Percentiles rank a stretch among this genome's conserved stretches.
phyloP scores from a whole-genome alignment of 2,329 filamentous ascomycete species.

The Colletotrichum sp. region DNA sequence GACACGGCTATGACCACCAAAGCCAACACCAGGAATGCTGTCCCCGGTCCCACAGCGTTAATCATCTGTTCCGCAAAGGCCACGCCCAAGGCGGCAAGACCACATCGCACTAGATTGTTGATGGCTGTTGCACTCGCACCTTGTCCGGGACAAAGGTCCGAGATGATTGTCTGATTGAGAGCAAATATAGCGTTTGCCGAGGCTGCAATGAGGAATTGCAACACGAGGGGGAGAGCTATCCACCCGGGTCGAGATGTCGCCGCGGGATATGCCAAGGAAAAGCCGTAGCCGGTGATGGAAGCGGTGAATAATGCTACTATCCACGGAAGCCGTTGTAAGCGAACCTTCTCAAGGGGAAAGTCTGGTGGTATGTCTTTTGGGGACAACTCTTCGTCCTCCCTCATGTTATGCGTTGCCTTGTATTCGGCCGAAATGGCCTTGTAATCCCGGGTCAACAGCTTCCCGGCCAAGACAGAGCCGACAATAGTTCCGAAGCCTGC shows the following conservation, averaged over 20 bases:
- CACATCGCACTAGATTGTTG: constrained; percentile 33
- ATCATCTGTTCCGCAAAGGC: constrained; percentile 14
- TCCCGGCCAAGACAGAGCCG: constrained; percentile 44
- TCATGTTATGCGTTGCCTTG: constrained; percentile 18
- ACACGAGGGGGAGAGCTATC: constrained; percentile 29
- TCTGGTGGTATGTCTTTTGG: constrained; percentile 31
- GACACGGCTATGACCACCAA: constrained; percentile 11
- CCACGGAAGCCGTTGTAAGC: constrained; percentile 43
- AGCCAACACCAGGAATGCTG: not conserved
- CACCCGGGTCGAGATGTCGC: constrained; percentile 22
- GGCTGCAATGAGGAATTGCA: constrained; percentile 40
- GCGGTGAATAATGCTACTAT: constrained; percentile 31
- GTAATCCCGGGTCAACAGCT: constrained; percentile 43
- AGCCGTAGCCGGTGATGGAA: constrained; percentile 42
- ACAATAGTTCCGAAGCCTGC: constrained; percentile 41
- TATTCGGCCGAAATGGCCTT: constrained; percentile 25
- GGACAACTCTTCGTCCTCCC: constrained; percentile 30
- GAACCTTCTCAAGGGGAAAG: constrained; percentile 47
- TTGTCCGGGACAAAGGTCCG: constrained; percentile 34
- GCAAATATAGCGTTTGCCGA: constrained; percentile 41
- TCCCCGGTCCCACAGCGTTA: constrained; percentile 4
- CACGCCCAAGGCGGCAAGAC: constrained; percentile 10
- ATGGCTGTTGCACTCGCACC: constrained; percentile 37
- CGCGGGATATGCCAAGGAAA: constrained; percentile 28
- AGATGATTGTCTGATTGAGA: constrained; percentile 37